A percentile compares a stretch with the other conserved stretches of the same genome.
Conservation (phyloP, 1,284 basidiomycete species). For the Pseudozyma thailandica region DNA sequence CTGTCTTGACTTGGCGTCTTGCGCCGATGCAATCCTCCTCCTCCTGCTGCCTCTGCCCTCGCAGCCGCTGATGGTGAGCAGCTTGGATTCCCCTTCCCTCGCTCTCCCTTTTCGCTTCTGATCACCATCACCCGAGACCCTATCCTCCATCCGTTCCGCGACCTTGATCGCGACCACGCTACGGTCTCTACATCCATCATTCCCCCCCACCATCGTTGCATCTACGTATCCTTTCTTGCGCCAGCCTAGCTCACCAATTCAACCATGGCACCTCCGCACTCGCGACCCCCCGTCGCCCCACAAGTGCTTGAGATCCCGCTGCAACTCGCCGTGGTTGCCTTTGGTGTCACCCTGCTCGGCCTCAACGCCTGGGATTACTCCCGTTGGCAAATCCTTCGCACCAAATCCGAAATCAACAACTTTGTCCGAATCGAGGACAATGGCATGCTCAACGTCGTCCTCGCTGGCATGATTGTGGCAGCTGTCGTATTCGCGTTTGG, state of each 20-base stretch:
- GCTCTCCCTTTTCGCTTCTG: too few relatives aligned
- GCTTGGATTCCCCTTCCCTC: too few relatives aligned
- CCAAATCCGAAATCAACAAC: slow-evolving; percentile 29
- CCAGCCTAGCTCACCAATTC: neutral
- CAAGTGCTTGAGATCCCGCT: slow-evolving; percentile 56
- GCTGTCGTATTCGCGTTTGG: slow-evolving; percentile 49
- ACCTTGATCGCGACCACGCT: too few relatives aligned
- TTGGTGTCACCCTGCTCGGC: slow-evolving; percentile 52
- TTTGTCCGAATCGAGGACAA: slow-evolving; percentile 49
- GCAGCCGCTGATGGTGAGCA: too few relatives aligned
- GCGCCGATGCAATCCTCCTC: too few relatives aligned
- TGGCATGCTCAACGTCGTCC: slow-evolving; percentile 47
- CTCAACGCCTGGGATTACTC: slow-evolving; percentile 46
- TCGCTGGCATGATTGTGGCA: slow-evolving; percentile 44
- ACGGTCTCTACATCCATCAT: neutral
- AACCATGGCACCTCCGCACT: slow-evolving; percentile 40
- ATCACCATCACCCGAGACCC: too few relatives aligned
- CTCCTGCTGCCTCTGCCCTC: too few relatives aligned
- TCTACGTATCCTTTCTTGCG: too few relatives aligned
- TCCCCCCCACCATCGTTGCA: too few relatives aligned
- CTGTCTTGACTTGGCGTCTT: too few relatives aligned
- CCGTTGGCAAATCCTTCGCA: slow-evolving; percentile 29
- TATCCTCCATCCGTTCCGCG: too few relatives aligned
- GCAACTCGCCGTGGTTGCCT: slow-evolving; percentile 49
- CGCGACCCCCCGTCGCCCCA: slow-evolving; percentile 38